Evolutionary conservation across 805 yeast genomes (phyloP).

Genomic region (Starmera quercuum): DNA sequence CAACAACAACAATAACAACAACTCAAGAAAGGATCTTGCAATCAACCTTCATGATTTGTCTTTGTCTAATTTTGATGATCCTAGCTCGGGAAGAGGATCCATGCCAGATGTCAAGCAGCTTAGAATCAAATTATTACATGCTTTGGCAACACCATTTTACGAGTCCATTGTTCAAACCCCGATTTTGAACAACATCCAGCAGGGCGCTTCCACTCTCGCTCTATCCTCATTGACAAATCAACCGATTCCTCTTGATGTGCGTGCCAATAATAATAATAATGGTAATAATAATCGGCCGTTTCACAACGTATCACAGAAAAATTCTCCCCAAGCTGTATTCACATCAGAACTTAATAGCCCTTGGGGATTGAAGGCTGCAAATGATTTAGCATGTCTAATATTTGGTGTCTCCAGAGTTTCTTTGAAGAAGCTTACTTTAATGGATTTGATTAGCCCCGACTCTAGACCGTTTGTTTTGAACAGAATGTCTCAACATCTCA

Average conservation of each 20-base stretch:
- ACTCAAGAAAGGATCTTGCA: constrained; percentile 31
- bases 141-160: constrained; percentile 59
- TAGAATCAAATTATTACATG: constrained; percentile 43
- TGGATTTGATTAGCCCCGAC: constrained; percentile 74
- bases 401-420: constrained; percentile 72
- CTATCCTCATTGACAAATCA: constrained; percentile 17
- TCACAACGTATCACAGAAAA: constrained; percentile 66
- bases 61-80: constrained; percentile 27
- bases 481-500: constrained; percentile 33
- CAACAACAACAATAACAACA: constrained; percentile 14
- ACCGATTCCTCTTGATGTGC: constrained; percentile 6
- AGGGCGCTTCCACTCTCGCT: constrained; percentile 23
- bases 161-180: constrained; percentile 20
- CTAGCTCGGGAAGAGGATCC: neutral
- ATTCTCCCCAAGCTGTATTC: constrained; percentile 77
- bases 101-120: constrained; percentile 11
- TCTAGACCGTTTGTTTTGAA: constrained; percentile 63
- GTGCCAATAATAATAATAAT: constrained; percentile 14
- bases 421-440: constrained; percentile 51
- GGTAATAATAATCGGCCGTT: constrained; percentile 31
- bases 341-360: constrained; percentile 71
- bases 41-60: constrained; percentile 53
- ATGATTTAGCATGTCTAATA: constrained; percentile 82
- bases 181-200: constrained; percentile 11
- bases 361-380: constrained; percentile 76